These are phyloP conservation scores for Gossypium stocksii DNA, from an alignment of 345 rosid species.

Conservation along the genomic window DNA sequence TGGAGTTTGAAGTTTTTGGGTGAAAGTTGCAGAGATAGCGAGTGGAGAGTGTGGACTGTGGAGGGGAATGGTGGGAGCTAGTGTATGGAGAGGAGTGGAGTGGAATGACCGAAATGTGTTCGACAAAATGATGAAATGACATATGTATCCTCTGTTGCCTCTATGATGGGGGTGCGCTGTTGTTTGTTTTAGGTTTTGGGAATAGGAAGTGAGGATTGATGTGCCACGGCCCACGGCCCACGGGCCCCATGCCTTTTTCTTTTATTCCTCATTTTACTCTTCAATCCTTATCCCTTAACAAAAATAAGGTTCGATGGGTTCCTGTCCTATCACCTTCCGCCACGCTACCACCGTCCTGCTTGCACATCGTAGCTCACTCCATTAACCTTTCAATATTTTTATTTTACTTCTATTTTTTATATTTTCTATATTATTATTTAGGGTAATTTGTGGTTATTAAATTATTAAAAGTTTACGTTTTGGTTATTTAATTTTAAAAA, in stretches of 20 bases:
- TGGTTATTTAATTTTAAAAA: too few relatives aligned
- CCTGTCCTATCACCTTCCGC: background rate
- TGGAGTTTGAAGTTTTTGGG: constrained; percentile 1
- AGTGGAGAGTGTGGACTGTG: constrained; percentile 19
- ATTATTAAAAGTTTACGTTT: accelerated
- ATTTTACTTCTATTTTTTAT: too few relatives aligned
- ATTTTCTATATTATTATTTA: too few relatives aligned
- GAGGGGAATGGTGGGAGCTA: background rate
- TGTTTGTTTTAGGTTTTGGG: background rate
- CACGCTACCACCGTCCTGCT: background rate
- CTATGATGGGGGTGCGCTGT: constrained; percentile 16
- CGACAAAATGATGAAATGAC: constrained; percentile 17
- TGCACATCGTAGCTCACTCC: background rate
- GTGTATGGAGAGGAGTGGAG: background rate
- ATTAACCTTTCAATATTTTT: too few relatives aligned
- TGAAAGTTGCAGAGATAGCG: constrained; percentile 16
- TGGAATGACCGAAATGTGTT: constrained; percentile 32
- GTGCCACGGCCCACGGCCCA: background rate
- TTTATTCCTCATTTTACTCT: background rate
- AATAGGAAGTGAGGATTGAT: background rate
- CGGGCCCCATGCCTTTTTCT: background rate
- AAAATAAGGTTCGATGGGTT: background rate
- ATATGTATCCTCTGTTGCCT: constrained; percentile 2
- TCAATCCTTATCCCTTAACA: background rate
- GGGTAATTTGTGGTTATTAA: too few relatives aligned